Percentiles rank a stretch among this genome's conserved stretches.
phyloP scores from a whole-genome alignment of 192 early-diverging fungal species.

The Coemansia sp. region DNA sequence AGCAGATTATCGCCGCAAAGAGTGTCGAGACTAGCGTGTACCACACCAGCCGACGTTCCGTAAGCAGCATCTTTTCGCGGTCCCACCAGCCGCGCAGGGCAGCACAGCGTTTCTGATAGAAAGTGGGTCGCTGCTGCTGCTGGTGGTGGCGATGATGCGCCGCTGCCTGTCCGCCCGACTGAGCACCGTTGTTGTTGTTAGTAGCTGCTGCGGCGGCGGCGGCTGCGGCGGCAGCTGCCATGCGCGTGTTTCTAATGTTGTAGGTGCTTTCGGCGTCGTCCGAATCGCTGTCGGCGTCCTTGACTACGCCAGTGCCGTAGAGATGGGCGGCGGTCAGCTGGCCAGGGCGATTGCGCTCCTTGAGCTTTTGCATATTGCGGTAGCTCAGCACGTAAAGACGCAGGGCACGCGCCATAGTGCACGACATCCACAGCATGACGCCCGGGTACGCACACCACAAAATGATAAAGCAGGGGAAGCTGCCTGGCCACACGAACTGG shows the following conservation, averaged over 20 bases:
- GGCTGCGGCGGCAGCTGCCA: background rate
- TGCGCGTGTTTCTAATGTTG: background rate
- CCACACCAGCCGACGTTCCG: slow-evolving; percentile 51
- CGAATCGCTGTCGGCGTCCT: slow-evolving; percentile 22
- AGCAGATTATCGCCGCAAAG: slow-evolving; percentile 40
- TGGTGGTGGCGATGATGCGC: background rate
- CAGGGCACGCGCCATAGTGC: slow-evolving; percentile 54
- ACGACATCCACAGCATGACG: slow-evolving; percentile 57
- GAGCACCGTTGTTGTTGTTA: too few relatives aligned
- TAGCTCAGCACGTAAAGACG: slow-evolving; percentile 55
- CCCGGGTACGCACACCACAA: slow-evolving; percentile 56
- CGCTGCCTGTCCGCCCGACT: background rate
- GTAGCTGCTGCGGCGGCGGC: background rate
- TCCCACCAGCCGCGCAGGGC: slow-evolving; percentile 37
- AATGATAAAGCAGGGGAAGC: slow-evolving; percentile 57
- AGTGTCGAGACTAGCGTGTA: slow-evolving; percentile 41
- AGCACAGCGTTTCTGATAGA: background rate
- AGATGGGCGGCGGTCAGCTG: slow-evolving; percentile 56
- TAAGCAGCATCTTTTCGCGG: slow-evolving; percentile 41
- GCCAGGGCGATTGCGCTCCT: slow-evolving; percentile 52
- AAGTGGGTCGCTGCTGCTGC: too few relatives aligned
- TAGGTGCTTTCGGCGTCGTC: slow-evolving; percentile 7
- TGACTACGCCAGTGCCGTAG: slow-evolving; percentile 46
- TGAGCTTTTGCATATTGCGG: slow-evolving; percentile 53
- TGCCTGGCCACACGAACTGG: slow-evolving; percentile 57